A percentile compares a stretch with the other conserved stretches of the same genome.
Evolutionary conservation across 1,139 yeast genomes (phyloP).

Genomic region (Kodamaea suecica): DNA sequence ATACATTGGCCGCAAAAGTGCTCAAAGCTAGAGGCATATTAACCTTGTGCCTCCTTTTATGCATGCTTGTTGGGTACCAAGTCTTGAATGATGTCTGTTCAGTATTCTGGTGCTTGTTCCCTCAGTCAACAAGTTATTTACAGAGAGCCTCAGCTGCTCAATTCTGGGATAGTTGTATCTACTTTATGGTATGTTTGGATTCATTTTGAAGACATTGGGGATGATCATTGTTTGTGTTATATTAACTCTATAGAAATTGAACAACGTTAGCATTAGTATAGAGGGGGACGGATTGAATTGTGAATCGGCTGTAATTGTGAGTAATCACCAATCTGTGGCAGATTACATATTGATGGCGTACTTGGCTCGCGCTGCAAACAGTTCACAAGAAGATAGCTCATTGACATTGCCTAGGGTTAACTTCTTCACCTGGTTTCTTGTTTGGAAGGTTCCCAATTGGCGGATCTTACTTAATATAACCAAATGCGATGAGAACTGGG

Average conservation of each 20-base stretch:
- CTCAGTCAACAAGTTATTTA: conserved; percentile 25
- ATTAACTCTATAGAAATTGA: conserved; percentile 27
- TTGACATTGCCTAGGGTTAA: conserved; percentile 39
- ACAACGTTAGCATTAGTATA: conserved; percentile 34
- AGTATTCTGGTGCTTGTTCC: conserved; percentile 21
- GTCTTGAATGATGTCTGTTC: conserved; percentile 21
- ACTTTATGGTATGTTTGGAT: conserved; percentile 33
- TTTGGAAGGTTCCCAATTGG: conserved; percentile 56
- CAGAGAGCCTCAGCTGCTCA: conserved; percentile 21
- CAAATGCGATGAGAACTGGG: conserved; percentile 65
- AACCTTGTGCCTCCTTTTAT: conserved; percentile 16
- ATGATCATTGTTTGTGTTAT: no score
- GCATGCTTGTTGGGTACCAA: conserved; percentile 22
- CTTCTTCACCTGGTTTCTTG: conserved; percentile 59
- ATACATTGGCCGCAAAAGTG: conserved; percentile 3
- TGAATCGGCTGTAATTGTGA: conserved; percentile 46
- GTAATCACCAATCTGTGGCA: conserved; percentile 55
- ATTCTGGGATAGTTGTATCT: conserved; percentile 39
- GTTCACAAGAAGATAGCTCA: conserved; percentile 3
- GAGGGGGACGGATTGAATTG: conserved; percentile 43
- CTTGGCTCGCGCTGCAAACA: conserved; percentile 31
- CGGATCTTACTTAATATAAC: conserved; percentile 40
- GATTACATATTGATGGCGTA: conserved; percentile 52
- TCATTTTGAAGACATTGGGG: no score
- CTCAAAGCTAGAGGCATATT: conserved; percentile 6